Conservation (phyloP, 2,329 filamentous ascomycete species). For the Fusarium azukiicola region DNA sequence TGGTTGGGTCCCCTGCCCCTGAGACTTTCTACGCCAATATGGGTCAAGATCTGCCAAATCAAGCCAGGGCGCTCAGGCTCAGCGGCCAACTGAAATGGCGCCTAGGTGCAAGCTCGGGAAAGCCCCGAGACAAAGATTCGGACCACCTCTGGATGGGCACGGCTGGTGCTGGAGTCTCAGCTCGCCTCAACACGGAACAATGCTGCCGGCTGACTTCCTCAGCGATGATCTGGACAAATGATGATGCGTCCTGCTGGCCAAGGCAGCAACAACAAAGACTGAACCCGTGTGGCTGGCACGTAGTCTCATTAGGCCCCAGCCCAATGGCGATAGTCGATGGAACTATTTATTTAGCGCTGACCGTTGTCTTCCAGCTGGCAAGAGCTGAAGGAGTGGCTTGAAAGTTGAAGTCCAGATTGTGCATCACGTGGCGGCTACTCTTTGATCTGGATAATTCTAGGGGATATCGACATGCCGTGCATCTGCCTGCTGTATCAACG, state of each 20-base stretch:
- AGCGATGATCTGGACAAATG: background rate
- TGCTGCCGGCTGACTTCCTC: background rate
- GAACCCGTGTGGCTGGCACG: background rate
- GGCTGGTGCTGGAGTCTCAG: background rate
- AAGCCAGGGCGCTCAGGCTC: background rate
- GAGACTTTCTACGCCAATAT: background rate
- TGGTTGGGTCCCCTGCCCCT: background rate
- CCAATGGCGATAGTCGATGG: background rate
- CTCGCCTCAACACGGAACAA: background rate
- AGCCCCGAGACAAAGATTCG: background rate
- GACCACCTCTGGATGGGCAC: background rate
- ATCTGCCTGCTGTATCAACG: background rate
- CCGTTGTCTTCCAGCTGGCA: background rate
- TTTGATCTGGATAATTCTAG: background rate
- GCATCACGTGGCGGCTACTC: background rate
- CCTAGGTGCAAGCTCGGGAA: background rate
- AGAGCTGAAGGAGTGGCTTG: background rate
- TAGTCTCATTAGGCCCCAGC: constrained; percentile 5
- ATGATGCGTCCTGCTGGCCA: background rate
- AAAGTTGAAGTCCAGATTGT: background rate
- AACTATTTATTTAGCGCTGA: constrained; percentile 8
- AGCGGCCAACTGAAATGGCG: background rate
- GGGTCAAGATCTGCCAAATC: background rate
- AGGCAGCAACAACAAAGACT: background rate
- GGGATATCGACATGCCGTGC: background rate